These are phyloP conservation scores for Microdochium paspali DNA, from an alignment of 2,329 filamentous ascomycete genomes.

Conservation along the genomic window DNA sequence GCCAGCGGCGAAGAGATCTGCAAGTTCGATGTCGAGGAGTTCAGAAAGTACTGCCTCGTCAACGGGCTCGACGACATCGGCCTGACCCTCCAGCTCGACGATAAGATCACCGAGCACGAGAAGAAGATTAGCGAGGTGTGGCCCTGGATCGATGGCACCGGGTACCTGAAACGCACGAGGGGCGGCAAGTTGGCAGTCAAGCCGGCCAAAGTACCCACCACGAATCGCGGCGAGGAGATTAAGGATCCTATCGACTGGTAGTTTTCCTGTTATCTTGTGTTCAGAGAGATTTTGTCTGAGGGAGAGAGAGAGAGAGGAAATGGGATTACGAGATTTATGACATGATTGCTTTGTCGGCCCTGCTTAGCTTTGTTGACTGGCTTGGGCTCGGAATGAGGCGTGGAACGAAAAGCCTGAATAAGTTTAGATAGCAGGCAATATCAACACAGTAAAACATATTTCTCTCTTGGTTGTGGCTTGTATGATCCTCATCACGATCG, in stretches of 20 bases:
- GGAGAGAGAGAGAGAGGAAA: too few species aligned
- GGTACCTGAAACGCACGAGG: constrained; percentile 59
- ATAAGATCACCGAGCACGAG: constrained; percentile 82
- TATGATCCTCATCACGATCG: too few species aligned
- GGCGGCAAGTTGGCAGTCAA: constrained; percentile 47
- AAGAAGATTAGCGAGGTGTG: constrained; percentile 64
- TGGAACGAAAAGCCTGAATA: too few species aligned
- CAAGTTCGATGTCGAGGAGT: constrained; percentile 81
- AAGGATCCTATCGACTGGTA: constrained; percentile 88
- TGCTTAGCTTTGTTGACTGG: too few species aligned
- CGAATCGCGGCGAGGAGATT: constrained; percentile 77
- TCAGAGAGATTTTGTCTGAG: too few species aligned
- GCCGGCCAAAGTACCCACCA: constrained; percentile 68
- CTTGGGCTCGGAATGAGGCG: too few species aligned
- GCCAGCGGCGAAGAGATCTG: constrained; percentile 64
- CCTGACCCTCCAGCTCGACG: constrained; percentile 83
- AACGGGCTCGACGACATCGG: constrained; percentile 96
- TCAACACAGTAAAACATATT: too few species aligned
- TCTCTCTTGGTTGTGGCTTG: too few species aligned
- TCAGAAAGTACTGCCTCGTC: constrained; percentile 86
- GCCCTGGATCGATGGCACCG: constrained; percentile 84
- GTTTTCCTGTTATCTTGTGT: too few species aligned
- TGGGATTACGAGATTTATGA: too few species aligned
- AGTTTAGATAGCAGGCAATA: too few species aligned
- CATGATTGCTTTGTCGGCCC: too few species aligned